Base-by-base conservation (phyloP, 768 basidiomycete species). In the Amanita muscaria region DNA sequence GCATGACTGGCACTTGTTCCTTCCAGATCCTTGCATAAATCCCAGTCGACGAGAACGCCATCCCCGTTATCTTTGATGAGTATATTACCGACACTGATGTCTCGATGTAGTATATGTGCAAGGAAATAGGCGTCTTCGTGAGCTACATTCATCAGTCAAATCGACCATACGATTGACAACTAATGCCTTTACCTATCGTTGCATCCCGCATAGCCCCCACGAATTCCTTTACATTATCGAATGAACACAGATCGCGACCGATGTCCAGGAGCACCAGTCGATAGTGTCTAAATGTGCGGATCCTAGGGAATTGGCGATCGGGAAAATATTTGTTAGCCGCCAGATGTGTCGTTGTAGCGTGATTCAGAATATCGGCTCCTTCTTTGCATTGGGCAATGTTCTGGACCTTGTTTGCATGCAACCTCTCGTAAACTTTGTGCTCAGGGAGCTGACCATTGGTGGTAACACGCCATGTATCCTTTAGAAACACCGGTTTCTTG, bases 1-100 rank as follows among this genome's bases (percentile, higher is more conserved):
- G 31, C 40, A 30, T 19, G 29, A 29, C n/a, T n/a, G n/a, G n/a
- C 22, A 18, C 37, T 23, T 9, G 37, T 19, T 39, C 37, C 22
- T 9, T 27, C 22, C 15, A 44, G 5, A 29, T 19, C 15, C 21
- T 49, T 49, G 24, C 22, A 49, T 19, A 49, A 38, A 21, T 49
- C 47, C 47, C 47, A 49, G 25, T 49, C 47, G 30, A 49, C 46
- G 14, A 49, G 40, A 21, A 49, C 15, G n/a, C 42, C 47, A 14
- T 3, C 12, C 24, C 47, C 47, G 31, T 47, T 31, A 5, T 33
- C 15, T 32, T 15, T 12, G 15, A 43, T 22, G 11, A 42, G n/a
- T 16, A 34, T 27, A 32, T 40, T 40, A 5, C 16, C 25, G 22
- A 34, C 34, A 30, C 46, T 40, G 16, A 40, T 47, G n/a, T 47